Evolutionary conservation across 2,329 filamentous ascomycete species (phyloP), one percentile per base, ranked within the genome.

Genomic region (Dendrostoma leiphaemia): DNA sequence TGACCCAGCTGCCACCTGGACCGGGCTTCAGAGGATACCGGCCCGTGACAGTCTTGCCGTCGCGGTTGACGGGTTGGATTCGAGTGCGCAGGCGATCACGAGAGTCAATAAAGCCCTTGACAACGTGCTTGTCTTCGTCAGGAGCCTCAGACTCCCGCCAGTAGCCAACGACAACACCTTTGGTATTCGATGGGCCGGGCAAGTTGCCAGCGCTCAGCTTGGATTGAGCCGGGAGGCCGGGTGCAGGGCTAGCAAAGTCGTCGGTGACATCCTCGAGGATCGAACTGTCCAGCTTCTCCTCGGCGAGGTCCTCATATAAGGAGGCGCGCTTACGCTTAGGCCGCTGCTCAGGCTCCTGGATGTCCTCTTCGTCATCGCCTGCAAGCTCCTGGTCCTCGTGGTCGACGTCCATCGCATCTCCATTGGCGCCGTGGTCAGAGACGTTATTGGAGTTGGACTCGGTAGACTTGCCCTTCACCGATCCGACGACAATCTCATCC

Each of bases 1-100:
- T 85, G 23, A 85, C 81, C 83, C 82, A 86, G 64, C 81, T 84
- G 50, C 81, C 82, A 21, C 82, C 82, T 1, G 82, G 80, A 0
- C 82, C 83, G 2, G 80, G 76, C 1, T 82, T 82, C 4, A 83
- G 62, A 29, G 80, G 70, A 63, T 74, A 74, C 26, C 74, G 69
- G 37, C 71, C 64, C 6, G 74, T 70, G 26, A 85, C 70, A 2
- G 70, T 62, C 10, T 79, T 73, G 12, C 80, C 80, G 2, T 68
- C 63, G 21, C 77, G 74, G 41, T 76, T 81, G 46, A 71, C 69
- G 0, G 72, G 69, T 61, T 83, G 79, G 34, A 85, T 79, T 6
- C 82, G 76, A 2, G 82, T 85, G 24, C 83, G 80, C 2, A 86
- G 74, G 1, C 83, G 75, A 51, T 85, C 82, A 17, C 81, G 71